These are phyloP conservation scores for Bipolaris victoriae DNA, from an alignment of 2,329 filamentous ascomycete species.

Conservation along the genomic window DNA sequence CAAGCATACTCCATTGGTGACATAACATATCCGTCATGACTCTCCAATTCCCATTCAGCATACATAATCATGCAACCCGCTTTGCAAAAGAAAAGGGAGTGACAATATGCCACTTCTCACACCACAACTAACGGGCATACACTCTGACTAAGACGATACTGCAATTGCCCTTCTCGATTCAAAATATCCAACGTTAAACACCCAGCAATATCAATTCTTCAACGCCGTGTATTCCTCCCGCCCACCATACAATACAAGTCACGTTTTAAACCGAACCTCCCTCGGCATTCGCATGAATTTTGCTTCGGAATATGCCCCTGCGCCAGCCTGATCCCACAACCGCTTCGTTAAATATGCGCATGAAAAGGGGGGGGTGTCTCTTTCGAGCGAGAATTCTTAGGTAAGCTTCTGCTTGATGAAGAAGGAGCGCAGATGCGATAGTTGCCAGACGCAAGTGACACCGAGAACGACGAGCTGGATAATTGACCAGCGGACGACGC, in stretches of 20 bases:
- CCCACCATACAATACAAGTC: slow-evolving; percentile 25
- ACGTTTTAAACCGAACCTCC: slow-evolving; percentile 8
- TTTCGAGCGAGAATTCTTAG: slow-evolving; percentile 55
- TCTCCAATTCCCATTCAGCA: not conserved
- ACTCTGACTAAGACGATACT: not conserved
- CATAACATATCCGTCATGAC: too few species aligned
- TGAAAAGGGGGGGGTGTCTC: not conserved
- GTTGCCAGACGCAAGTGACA: slow-evolving; percentile 92
- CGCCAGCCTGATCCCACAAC: not conserved
- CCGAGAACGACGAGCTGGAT: slow-evolving; percentile 86
- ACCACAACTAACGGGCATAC: not conserved
- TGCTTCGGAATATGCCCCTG: slow-evolving; percentile 1
- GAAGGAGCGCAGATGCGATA: slow-evolving; percentile 93
- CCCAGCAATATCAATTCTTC: slow-evolving; percentile 13
- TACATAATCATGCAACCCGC: not conserved
- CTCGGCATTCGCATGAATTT: slow-evolving; percentile 14
- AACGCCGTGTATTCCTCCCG: slow-evolving; percentile 23
- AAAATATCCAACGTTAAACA: slow-evolving; percentile 10
- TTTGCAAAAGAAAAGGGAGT: not conserved
- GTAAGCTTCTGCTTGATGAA: slow-evolving; percentile 99
- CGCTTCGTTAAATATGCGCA: not conserved
- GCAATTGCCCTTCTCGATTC: slow-evolving; percentile 15
- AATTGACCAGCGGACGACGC: slow-evolving; percentile 92
- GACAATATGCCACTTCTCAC: not conserved
- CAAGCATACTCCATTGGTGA: too few species aligned